Conservation (phyloP, 2,329 filamentous ascomycete species). For the Fonsecaea monophora region DNA sequence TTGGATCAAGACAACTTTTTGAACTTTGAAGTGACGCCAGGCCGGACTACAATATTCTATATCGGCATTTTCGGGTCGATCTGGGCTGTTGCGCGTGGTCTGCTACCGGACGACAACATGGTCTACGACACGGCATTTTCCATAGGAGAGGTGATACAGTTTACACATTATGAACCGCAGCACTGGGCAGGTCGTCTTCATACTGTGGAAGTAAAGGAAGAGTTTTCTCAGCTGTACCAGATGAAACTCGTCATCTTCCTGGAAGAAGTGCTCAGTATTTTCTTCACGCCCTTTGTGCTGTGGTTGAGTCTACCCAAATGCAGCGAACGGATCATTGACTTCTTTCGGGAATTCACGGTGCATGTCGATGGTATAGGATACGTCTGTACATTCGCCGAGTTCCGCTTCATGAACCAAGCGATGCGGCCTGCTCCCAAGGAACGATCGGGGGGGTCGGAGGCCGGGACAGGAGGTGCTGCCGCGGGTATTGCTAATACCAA, state of each 20-base stretch:
- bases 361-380: constrained; percentile 96
- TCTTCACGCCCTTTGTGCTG: constrained; percentile 88
- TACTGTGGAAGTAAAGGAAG: constrained; percentile 87
- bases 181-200: constrained; percentile 92
- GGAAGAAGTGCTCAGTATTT: constrained; percentile 89
- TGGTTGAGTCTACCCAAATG: constrained; percentile 85
- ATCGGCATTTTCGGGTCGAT: constrained; percentile 80
- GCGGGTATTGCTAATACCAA: constrained; percentile 50
- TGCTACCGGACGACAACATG: constrained; percentile 83
- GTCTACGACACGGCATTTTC: constrained; percentile 94
- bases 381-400: constrained; percentile 96
- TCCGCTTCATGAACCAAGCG: constrained; percentile 87
- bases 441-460: constrained; percentile 41
- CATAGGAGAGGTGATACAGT: constrained; percentile 85
- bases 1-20: constrained; percentile 90
- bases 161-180: constrained; percentile 87
- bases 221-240: constrained; percentile 90
- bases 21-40: constrained; percentile 86
- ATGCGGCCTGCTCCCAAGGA: constrained; percentile 46
- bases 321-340: constrained; percentile 92
- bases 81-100: constrained; percentile 82
- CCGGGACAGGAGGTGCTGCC: constrained; percentile 8
- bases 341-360: constrained; percentile 96
- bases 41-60: constrained; percentile 89
- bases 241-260: constrained; percentile 90